A percentile compares a stretch with the other conserved stretches of the same genome.
phyloP scores from a whole-genome alignment of 805 yeast genomes.

The Nakazawaea sp. region DNA sequence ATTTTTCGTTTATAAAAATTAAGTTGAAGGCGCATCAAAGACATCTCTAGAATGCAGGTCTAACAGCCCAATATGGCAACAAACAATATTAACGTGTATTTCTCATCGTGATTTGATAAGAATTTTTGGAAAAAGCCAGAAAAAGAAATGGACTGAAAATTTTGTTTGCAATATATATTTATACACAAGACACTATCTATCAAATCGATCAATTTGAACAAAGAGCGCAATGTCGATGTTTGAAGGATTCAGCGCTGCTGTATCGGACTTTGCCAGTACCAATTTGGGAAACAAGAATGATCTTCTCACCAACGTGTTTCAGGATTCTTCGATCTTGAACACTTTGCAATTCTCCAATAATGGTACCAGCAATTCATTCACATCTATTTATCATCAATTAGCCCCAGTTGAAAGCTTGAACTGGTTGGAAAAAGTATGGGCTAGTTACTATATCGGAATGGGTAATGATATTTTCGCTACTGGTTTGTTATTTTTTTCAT shows the following conservation, averaged over 20 bases:
- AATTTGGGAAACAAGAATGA: neutral
- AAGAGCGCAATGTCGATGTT: neutral
- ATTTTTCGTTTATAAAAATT: too few relatives aligned
- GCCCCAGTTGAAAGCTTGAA: conserved; percentile 28
- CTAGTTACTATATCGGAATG: conserved; percentile 78
- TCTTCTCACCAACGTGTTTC: conserved; percentile 6
- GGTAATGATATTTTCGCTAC: conserved; percentile 89
- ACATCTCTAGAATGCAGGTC: too few relatives aligned
- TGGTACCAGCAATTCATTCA: conserved; percentile 13
- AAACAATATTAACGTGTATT: too few relatives aligned
- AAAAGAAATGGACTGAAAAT: too few relatives aligned
- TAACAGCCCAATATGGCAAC: too few relatives aligned
- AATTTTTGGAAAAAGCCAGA: too few relatives aligned
- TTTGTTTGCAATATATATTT: too few relatives aligned
- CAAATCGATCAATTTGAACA: too few relatives aligned
- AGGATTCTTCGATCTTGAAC: conserved; percentile 1
- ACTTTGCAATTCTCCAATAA: neutral
- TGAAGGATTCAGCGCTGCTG: neutral
- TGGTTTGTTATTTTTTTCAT: conserved; percentile 71
- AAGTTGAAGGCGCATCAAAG: too few relatives aligned
- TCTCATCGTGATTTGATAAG: too few relatives aligned
- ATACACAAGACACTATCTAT: too few relatives aligned
- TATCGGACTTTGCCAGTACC: neutral
- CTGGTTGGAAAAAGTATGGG: conserved; percentile 73
- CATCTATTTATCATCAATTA: conserved; percentile 17